A percentile compares a stretch with the other conserved stretches of the same genome.
Conservation (phyloP, 2,329 filamentous ascomycete species). For the Alternaria arborescens region DNA sequence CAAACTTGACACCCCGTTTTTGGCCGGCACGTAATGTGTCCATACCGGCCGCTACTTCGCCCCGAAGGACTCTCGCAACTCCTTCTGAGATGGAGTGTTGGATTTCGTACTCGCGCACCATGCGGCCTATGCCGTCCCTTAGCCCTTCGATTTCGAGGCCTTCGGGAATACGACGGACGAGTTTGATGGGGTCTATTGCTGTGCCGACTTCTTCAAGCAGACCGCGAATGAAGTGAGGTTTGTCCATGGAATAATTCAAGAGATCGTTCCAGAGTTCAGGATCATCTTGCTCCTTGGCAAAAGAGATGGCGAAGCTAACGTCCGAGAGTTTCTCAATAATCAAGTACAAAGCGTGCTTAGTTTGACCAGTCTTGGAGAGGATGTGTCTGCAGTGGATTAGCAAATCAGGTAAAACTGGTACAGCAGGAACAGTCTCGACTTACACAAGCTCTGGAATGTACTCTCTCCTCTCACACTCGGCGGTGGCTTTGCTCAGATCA, state of each 20-base stretch:
- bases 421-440: slow-evolving; percentile 19
- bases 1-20: slow-evolving; percentile 87
- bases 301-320: slow-evolving; percentile 90
- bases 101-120: slow-evolving; percentile 95
- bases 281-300: slow-evolving; percentile 92
- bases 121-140: slow-evolving; percentile 84
- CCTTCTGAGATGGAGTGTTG: slow-evolving; percentile 92
- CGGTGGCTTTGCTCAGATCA: slow-evolving; percentile 79
- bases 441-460: slow-evolving; percentile 90
- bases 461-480: slow-evolving; percentile 79
- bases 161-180: slow-evolving; percentile 90
- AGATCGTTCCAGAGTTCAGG: slow-evolving; percentile 94
- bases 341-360: slow-evolving; percentile 87
- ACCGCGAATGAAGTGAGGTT: slow-evolving; percentile 90
- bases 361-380: slow-evolving; percentile 93
- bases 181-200: slow-evolving; percentile 87
- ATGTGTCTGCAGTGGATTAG: slow-evolving; percentile 66
- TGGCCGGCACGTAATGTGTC: slow-evolving; percentile 80
- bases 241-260: slow-evolving; percentile 96
- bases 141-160: slow-evolving; percentile 92
- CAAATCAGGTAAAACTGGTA: not conserved
- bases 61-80: slow-evolving; percentile 83
- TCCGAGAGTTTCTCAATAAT: slow-evolving; percentile 94
- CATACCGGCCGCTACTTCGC: slow-evolving; percentile 88
- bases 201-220: slow-evolving; percentile 94